Base-by-base conservation (phyloP, 2,329 filamentous ascomycete species). In the Scytalidium lignicola region DNA sequence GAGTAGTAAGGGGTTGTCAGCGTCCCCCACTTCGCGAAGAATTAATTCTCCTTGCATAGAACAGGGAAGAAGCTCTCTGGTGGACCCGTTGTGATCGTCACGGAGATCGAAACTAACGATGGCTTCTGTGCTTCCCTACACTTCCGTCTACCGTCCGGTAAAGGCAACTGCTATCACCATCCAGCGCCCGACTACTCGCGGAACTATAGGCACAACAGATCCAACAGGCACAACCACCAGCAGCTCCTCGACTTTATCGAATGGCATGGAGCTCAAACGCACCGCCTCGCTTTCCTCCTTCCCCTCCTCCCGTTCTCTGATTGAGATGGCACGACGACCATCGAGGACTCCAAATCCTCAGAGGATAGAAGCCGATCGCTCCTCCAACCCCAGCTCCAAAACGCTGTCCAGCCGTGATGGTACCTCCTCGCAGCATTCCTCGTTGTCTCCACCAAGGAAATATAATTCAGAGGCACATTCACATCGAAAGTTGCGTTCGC, bases 251-350 rank as follows among this genome's bases (percentile, higher is more conserved):
- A 21, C 48, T 26, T 56, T 52, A 47, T 64, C 62, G 44, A 64
- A 66, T 58, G 59, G 58, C 41, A 66, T 56, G 48, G 49, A 44
- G 55, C 55, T 60, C 37, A 69, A 68, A 58, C 69, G 72, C 50
- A 70, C 75, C 60, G 74, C 78, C 40, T 86, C 83, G n/a, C 69
- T 86, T 43, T 79, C 82, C 21, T 85, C 82, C 40, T 81, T 85
- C 60, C 69, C 72, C 17, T 75, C 81, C 19, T 73, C 80, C 10
- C 73, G 78, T 50, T 77, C 78, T 43, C 70, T 74, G 45, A 82
- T 79, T 48, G 73, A 79, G 60, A 77, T 81, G 72, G 82, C 79
- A 48, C 54, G 57, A 72, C 73, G 76, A 51, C 76, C 77, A 41
- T 71, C 77, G 44, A 74, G 72, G 62, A 82, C 79, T 41, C 79